Percentiles rank a stretch among this genome's conserved stretches.
Evolutionary conservation across 345 rosid species (phyloP).

Genomic region (Sisymbrium irio): DNA sequence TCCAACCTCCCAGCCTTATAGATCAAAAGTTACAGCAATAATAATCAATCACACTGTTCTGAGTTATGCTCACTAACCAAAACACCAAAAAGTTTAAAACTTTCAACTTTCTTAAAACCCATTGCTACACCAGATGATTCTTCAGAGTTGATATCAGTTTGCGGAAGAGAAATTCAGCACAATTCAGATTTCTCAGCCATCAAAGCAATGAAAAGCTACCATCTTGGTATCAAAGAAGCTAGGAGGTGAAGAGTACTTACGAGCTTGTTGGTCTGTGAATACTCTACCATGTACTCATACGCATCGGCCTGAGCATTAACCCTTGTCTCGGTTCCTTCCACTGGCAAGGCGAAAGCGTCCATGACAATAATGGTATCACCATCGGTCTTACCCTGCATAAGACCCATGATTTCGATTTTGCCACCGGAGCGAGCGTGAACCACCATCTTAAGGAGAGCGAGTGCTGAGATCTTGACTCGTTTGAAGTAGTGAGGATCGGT

Average conservation of each 20-base stretch:
- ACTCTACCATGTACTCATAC: conserved; percentile 99
- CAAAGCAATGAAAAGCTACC: neutral
- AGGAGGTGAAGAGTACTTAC: too few species aligned
- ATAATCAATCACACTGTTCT: neutral
- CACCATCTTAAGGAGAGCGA: conserved; percentile 99
- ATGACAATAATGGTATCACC: conserved; percentile 96
- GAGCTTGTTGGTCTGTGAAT: conserved; percentile 96
- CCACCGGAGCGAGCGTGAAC: conserved; percentile 99
- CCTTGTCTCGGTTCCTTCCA: conserved; percentile 95
- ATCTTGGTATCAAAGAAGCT: too few species aligned
- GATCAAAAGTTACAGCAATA: too few species aligned
- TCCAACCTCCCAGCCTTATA: conserved; percentile 98
- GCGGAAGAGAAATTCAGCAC: too few species aligned
- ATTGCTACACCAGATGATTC: neutral
- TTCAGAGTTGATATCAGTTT: neutral
- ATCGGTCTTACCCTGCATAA: conserved; percentile 98
- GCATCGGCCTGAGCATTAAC: conserved; percentile 99
- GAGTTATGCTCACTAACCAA: too few species aligned
- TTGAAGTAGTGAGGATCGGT: conserved; percentile 93
- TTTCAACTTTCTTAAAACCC: neutral
- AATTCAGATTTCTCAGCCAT: neutral
- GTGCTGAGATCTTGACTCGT: conserved; percentile 96
- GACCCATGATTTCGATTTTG: conserved; percentile 97
- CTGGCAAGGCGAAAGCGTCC: conserved; percentile 99
- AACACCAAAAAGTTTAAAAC: too few species aligned